Conservation (phyloP, 1,284 basidiomycete genomes). For the Agroathelia rolfsii region DNA sequence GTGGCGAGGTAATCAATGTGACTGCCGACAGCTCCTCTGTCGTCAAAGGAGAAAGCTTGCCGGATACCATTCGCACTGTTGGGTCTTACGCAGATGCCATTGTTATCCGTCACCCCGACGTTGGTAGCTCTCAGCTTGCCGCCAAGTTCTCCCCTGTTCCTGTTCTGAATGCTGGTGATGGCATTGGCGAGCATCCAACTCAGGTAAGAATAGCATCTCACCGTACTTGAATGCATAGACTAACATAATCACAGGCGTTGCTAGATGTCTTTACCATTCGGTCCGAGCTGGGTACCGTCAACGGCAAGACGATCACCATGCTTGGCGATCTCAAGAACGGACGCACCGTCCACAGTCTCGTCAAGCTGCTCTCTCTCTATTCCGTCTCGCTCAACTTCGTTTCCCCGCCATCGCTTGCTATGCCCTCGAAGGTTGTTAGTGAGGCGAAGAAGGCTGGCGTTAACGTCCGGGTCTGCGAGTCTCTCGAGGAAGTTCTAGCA, state of each 20-base stretch:
- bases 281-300: constrained; percentile 95
- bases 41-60: constrained; percentile 87
- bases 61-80: constrained; percentile 91
- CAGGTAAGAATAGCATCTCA: too few relatives aligned
- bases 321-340: constrained; percentile 98
- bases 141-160: constrained; percentile 95
- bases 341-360: constrained; percentile 93
- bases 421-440: constrained; percentile 83
- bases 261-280: constrained; percentile 97
- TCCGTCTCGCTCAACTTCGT: constrained; percentile 95
- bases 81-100: constrained; percentile 96
- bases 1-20: constrained; percentile 88
- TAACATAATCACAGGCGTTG: constrained; percentile 72
- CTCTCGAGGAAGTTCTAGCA: constrained; percentile 81
- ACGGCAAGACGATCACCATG: constrained; percentile 89
- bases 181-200: constrained; percentile 95
- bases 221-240: too few relatives aligned
- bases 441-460: constrained; percentile 81
- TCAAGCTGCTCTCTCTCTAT: constrained; percentile 88
- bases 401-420: constrained; percentile 80
- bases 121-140: constrained; percentile 84
- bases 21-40: constrained; percentile 81
- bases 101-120: constrained; percentile 88
- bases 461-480: constrained; percentile 71
- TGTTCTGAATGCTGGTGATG: constrained; percentile 95